Evolutionary conservation across 169 alveolate genomes (phyloP), one percentile per base, ranked within the genome.

Genomic region (Neospora caninum): DNA sequence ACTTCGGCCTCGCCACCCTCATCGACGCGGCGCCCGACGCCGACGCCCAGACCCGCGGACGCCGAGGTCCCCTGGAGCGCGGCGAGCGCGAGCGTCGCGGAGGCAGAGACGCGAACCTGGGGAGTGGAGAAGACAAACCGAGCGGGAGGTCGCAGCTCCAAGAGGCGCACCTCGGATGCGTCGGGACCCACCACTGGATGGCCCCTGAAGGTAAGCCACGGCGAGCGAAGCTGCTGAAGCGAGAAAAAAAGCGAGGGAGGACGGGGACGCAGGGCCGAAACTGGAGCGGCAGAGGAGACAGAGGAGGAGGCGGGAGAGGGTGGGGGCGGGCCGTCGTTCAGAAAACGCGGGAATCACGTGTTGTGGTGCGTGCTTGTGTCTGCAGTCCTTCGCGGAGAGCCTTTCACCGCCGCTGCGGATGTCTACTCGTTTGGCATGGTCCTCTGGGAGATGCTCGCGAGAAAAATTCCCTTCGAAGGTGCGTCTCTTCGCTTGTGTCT

Each of bases 181-280:
- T 97, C 27, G 98, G 98, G 0, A 97, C 98, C 0, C 98, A 97
- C 58, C 98, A 97, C 88, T 97, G 98, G 98, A 97, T 97, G 98
- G 98, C 98, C 0, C 98, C 98, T 0, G 98, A 97, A 69, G 91
- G 95, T 87, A 29, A 84, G 95, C 2, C 43, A 16, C 4, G 69
- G 88, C 94, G 95, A 9, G 88, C 95, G n/a, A 95, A 97, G 67
- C 96, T 20, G 7, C 31, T 0, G 31, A 31, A 38, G 64, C 31
- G 64, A 82, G n/a, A 82, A 2, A 36, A n/a, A 82, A 13, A 82
- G 31, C 69, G 67, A 67, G 67, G 39, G 34, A 82, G 88, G 31
- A 25, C 16, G 70, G 25, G 70, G 25, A 25, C 70, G 31, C 25
- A 25, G 25, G 70, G 70, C 31, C 25, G 31, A 25, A 58, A 16